phyloP scores from a whole-genome alignment of 1,139 yeast species.

The Candida frijolesensis region DNA sequence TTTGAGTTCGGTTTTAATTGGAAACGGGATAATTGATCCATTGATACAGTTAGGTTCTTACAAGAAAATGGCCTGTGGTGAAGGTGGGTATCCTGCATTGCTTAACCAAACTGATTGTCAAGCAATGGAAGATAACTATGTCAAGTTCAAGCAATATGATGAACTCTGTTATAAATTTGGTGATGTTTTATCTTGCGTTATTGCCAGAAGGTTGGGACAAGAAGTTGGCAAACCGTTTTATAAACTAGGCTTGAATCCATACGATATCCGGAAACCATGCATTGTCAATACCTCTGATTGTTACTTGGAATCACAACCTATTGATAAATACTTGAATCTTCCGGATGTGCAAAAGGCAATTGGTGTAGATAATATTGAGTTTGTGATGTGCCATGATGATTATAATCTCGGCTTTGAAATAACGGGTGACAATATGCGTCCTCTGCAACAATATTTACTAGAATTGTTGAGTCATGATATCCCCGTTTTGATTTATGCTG shows the following conservation, averaged over 20 bases:
- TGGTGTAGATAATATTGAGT: constrained; percentile 83
- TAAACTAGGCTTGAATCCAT: neutral
- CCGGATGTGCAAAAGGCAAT: constrained; percentile 62
- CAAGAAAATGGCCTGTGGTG: constrained; percentile 84
- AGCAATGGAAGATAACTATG: constrained; percentile 53
- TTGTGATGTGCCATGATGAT: constrained; percentile 82
- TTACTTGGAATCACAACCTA: constrained; percentile 45
- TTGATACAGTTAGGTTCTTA: constrained; percentile 68
- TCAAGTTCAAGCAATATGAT: constrained; percentile 79
- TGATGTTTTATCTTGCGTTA: constrained; percentile 86
- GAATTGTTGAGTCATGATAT: constrained; percentile 57
- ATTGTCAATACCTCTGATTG: constrained; percentile 35
- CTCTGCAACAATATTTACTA: constrained; percentile 70
- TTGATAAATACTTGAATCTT: constrained; percentile 39
- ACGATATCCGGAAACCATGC: neutral
- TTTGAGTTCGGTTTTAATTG: constrained; percentile 71
- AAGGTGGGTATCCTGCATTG: constrained; percentile 74
- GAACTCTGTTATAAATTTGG: constrained; percentile 77
- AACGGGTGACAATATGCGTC: constrained; percentile 75
- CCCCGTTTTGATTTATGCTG: constrained; percentile 79
- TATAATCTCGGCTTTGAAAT: constrained; percentile 75
- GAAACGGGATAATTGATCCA: constrained; percentile 83
- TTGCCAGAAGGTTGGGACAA: constrained; percentile 25
- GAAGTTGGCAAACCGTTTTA: neutral
- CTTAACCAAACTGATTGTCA: constrained; percentile 63